Evolutionary conservation across 163 green algal genomes (phyloP).

Genomic region (Chlamydomonas reinhardtii): DNA sequence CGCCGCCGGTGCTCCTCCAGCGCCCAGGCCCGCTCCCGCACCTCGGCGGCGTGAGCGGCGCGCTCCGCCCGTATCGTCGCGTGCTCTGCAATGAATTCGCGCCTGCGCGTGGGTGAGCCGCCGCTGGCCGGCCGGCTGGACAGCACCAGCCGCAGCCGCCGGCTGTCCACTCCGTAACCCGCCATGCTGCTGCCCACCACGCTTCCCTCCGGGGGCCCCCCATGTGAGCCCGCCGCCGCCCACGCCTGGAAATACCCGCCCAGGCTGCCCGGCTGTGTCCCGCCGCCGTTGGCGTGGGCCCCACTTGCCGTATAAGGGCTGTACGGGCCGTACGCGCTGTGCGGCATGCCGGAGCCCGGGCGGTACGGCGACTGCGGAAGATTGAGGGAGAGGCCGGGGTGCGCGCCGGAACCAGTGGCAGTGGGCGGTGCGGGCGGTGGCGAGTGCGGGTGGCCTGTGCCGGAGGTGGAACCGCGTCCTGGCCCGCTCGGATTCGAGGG

Average conservation of each 20-base stretch:
- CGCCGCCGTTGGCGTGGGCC: background rate
- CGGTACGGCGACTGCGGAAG: too few relatives aligned
- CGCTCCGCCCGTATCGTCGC: background rate
- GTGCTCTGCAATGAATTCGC: conserved; percentile 36
- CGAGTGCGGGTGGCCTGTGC: too few relatives aligned
- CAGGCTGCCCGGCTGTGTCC: too few relatives aligned
- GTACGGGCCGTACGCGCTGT: background rate
- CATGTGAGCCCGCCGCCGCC: background rate
- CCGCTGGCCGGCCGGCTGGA: conserved; percentile 35
- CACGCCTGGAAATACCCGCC: background rate
- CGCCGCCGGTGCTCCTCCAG: conserved; percentile 15
- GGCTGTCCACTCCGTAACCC: background rate
- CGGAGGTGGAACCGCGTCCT: too few relatives aligned
- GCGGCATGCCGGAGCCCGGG: too few relatives aligned
- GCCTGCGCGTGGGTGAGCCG: conserved; percentile 36
- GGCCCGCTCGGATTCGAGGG: too few relatives aligned
- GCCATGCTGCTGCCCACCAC: background rate
- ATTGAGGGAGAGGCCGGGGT: too few relatives aligned
- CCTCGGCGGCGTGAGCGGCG: conserved; percentile 5
- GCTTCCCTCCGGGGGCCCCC: background rate
- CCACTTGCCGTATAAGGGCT: background rate
- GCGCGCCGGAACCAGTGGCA: too few relatives aligned
- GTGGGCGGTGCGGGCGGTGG: too few relatives aligned
- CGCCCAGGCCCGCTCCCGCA: conserved; percentile 23
- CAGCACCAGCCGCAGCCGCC: conserved; percentile 39